These are phyloP conservation scores for Botrytis pseudocinerea DNA, from an alignment of 2,329 filamentous ascomycete genomes.

Conservation along the genomic window DNA sequence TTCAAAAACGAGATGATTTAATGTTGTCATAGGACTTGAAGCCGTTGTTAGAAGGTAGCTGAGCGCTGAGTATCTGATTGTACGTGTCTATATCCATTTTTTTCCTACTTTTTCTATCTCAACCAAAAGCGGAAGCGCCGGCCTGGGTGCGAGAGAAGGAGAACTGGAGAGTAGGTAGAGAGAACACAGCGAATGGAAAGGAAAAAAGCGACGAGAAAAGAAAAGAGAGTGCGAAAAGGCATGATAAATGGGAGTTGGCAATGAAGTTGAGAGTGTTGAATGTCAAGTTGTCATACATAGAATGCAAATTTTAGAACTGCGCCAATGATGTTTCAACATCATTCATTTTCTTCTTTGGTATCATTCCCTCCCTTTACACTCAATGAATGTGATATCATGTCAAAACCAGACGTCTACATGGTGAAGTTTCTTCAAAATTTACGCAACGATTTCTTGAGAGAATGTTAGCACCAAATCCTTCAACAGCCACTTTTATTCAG, in stretches of 20 bases:
- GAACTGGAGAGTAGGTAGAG: not conserved
- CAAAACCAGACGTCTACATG: not conserved
- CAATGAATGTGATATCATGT: not conserved
- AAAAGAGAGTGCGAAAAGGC: not conserved
- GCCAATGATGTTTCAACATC: not conserved
- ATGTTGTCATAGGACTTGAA: not conserved
- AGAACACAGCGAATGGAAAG: not conserved
- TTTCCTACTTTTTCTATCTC: not conserved
- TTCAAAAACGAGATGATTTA: not conserved
- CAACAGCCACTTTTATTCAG: too few species aligned
- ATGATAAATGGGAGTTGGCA: not conserved
- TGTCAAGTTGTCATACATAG: not conserved
- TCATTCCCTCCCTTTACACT: not conserved
- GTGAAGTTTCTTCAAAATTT: too few species aligned
- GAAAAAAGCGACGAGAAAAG: not conserved
- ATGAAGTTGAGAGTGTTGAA: not conserved
- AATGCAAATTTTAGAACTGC: not conserved
- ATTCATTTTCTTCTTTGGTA: not conserved
- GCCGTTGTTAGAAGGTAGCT: not conserved
- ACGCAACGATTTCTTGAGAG: too few species aligned
- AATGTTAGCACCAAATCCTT: too few species aligned
- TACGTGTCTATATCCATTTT: not conserved
- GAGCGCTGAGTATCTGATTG: not conserved
- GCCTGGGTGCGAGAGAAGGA: not conserved
- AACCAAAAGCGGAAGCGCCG: not conserved